Evolutionary conservation across 352 stramenopile species (phyloP), one percentile per base, ranked within the genome.

Genomic region (Globisporangium spiculum): DNA sequence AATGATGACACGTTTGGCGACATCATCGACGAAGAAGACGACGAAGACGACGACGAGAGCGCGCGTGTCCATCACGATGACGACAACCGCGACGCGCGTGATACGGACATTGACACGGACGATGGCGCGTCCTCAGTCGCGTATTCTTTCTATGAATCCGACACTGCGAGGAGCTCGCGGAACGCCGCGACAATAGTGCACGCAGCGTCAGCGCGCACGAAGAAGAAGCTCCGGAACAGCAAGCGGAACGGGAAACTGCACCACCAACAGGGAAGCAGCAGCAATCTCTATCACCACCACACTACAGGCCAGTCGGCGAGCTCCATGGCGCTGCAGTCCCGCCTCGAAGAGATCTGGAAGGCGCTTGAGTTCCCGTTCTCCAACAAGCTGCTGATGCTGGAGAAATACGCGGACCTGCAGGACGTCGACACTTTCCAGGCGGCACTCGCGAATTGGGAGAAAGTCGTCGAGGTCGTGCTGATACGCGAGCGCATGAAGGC

Each of bases 311-410:
- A 67, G 22, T 79, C 75, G 8, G 69, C 72, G 4, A 83, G 85
- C 26, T 80, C 82, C 0, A 63, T 85, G 20, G 75, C 71, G 50
- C 67, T 92, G 20, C 82, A 91, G 58, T 50, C 69, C 48, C 84
- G 82, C 2, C 64, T 92, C 2, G 84, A 92, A 61, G 70, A 75
- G 14, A 67, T 92, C 18, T 92, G 82, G 81, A 62, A 61, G 6
- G 71, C 66, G 24, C 71, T 92, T 32, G 82, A 88, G 46, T 88
- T 92, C 27, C 82, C 84, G 1, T 92, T 87, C 50, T 86, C 79
- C 3, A 69, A 76, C 50, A 84, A 85, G 52, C 65, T 92, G 26
- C 41, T 74, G 10, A 92, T 92, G 84, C 70, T 90, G 24, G 82
- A 91, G 50, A 86, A 86, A 26, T 77, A 88, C 30, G 84, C 83